Base-by-base conservation (phyloP, 441 rosid genomes). In the Syzygium syzygioides region DNA sequence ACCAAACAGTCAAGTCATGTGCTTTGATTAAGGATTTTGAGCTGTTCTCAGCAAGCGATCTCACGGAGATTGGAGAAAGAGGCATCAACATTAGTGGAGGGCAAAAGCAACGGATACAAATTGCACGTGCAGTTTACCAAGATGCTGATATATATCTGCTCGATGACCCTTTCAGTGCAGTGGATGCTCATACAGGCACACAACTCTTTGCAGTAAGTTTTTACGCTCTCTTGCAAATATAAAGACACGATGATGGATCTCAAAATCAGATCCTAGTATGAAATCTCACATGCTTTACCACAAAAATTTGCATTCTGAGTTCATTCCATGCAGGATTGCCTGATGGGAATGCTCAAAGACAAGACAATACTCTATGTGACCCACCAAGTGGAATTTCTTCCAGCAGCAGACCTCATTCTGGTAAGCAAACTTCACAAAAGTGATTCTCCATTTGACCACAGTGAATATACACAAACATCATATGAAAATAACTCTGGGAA, bases 31-130 rank as follows among this genome's bases (percentile, higher is more conserved):
- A 96, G 91, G 99, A 98, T 91, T 96, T 98, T 86, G 98, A 95
- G 93, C 93, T 95, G 54, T 93, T 98, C 93, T 93, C 96, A 32
- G 92, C 91, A 54, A 97, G 98, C 37, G 99, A 98, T 93, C 87
- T 95, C 53, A 98, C 99, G 34, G 99, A 95, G 94, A 98, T 98
- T 88, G 99, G 99, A 57, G 99, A 98, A 90, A 94, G 99, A 92
- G 99, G 99, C 41, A 95, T 98, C 84, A 98, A 98, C 91, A 95
- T 98, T 99, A 98, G 99, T 89, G 99, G 99, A 30, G 99, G 99
- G 89, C 99, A 98, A 91, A 98, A 98, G 90, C 99, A 98, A 91
- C 93, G 99, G 92, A 98, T 98, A 91, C 99, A 98, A 89, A 95
- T 97, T 90, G 98, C 99, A 89, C 96, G 98, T 32, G 99, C 99